Percentiles rank a stretch among this genome's conserved stretches.
phyloP scores from a whole-genome alignment of 441 rosid species.

The Croton laevigatus region DNA sequence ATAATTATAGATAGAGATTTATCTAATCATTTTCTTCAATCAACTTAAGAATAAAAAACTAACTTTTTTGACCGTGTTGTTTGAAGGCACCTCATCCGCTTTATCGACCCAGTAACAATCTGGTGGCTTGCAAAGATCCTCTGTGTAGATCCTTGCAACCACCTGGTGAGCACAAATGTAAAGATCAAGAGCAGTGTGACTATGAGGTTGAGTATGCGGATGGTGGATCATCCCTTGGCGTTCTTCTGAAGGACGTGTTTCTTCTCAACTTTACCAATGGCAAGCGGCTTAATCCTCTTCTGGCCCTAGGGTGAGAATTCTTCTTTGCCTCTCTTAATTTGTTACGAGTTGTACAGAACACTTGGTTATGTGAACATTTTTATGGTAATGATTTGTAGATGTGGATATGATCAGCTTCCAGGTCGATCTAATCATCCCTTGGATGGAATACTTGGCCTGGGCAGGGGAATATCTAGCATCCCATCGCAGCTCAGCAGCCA shows the following conservation, averaged over 20 bases:
- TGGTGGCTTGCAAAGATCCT: conserved; percentile 66
- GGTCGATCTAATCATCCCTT: conserved; percentile 65
- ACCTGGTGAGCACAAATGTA: conserved; percentile 43
- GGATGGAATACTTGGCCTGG: conserved; percentile 96
- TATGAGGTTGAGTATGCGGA: conserved; percentile 88
- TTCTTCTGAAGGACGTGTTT: conserved; percentile 71
- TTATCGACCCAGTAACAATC: conserved; percentile 64
- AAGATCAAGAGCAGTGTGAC: conserved; percentile 60
- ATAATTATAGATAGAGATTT: no score
- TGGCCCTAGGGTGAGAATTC: conserved; percentile 64
- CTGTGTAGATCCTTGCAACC: conserved; percentile 65
- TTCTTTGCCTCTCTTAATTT: conserved; percentile 10
- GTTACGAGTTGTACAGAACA: background rate
- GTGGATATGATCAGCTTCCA: conserved; percentile 84
- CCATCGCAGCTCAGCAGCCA: conserved; percentile 72
- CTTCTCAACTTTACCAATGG: conserved; percentile 64
- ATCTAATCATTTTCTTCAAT: no score
- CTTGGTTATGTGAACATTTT: background rate
- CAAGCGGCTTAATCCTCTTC: conserved; percentile 52
- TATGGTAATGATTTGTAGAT: conserved; percentile 35
- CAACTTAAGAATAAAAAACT: background rate
- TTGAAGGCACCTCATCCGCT: conserved; percentile 86
- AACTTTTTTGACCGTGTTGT: background rate
- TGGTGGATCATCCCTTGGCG: conserved; percentile 85
- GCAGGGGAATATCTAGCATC: conserved; percentile 76